Base-by-base conservation (phyloP, 2,329 filamentous ascomycete genomes). In the Fusarium buharicum region DNA sequence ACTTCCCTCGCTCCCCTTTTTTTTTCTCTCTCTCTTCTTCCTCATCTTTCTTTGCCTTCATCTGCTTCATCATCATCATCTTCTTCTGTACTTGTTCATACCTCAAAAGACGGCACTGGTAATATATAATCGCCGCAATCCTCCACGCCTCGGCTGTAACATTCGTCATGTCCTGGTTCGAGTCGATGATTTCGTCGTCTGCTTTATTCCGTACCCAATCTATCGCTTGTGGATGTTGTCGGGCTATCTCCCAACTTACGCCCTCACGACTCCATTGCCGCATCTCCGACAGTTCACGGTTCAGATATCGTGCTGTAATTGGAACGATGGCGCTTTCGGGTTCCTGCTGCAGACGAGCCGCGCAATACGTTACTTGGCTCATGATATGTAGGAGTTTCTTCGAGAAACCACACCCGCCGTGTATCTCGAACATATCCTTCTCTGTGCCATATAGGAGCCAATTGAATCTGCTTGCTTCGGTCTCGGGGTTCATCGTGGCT, bases 91-190 rank as follows among this genome's bases (percentile, higher is more conserved):
- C 4, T 28, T 14, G 22, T 44, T 31, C 62, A n/a, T 62, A 78
- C 76, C 76, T 74, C 37, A 75, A 47, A 13, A 77, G 70, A 18
- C 77, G 75, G 36, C 76, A 79, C 50, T 77, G 75, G 10, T 75
- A 51, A 55, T 79, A 79, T 8, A 78, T 67, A 8, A 78, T 72
- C 6, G 71, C 75, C 5, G 76, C 74, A 33, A 79, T 53, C 43
- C 77, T 74, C 77, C 77, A 79, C 10, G 76, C 74, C 58, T 79
- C 77, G 1, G 77, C 77, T 6, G 77, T 78, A 10, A 77, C 73
- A 30, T 75, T 71, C 1, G 76, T 78, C 77, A 79, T 79, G 9
- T 68, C 67, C 8, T 68, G 40, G n/a, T 71, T 59, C 3, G 68
- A 66, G 17, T 66, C 46, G 16, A 77, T 73, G 1, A 68, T 38